phyloP scores from a whole-genome alignment of 129 eudicot genomes.

The Centrapalus pauciflorus region DNA sequence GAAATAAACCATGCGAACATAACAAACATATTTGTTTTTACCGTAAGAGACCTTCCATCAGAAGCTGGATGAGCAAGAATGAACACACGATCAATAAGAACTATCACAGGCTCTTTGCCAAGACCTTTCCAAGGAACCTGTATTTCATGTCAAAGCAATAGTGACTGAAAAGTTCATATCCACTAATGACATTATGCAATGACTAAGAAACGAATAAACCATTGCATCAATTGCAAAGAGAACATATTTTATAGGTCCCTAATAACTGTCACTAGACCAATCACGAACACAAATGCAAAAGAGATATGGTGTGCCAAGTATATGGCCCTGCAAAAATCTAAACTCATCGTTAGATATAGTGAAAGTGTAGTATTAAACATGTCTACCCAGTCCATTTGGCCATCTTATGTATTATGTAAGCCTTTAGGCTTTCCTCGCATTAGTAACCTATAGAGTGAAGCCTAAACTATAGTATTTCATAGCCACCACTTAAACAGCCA shows the following conservation, averaged over 20 bases:
- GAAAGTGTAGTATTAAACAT: background rate
- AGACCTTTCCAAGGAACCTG: conserved; percentile 99
- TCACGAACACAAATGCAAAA: background rate
- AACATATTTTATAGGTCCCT: background rate
- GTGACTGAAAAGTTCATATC: background rate
- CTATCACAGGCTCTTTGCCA: conserved; percentile 98
- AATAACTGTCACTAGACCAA: background rate
- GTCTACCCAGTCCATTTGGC: background rate
- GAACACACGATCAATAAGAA: conserved; percentile 90
- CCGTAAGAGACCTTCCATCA: conserved; percentile 80
- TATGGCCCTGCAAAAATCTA: background rate
- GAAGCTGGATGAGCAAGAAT: conserved; percentile 86
- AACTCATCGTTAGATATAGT: background rate
- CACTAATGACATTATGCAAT: background rate
- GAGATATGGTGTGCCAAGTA: background rate
- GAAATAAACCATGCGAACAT: background rate
- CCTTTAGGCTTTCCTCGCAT: background rate
- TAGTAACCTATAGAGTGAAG: background rate
- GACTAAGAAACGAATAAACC: conserved; percentile 2
- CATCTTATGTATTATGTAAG: background rate
- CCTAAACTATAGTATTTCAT: no score
- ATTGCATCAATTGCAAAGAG: background rate
- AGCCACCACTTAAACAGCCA: conserved; percentile 1
- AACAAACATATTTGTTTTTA: conserved; percentile 20
- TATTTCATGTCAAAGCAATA: conserved; percentile 6